Evolutionary conservation across 2,329 filamentous ascomycete genomes (phyloP), one percentile per base, ranked within the genome.

Genomic region (Anthostomella pinea): DNA sequence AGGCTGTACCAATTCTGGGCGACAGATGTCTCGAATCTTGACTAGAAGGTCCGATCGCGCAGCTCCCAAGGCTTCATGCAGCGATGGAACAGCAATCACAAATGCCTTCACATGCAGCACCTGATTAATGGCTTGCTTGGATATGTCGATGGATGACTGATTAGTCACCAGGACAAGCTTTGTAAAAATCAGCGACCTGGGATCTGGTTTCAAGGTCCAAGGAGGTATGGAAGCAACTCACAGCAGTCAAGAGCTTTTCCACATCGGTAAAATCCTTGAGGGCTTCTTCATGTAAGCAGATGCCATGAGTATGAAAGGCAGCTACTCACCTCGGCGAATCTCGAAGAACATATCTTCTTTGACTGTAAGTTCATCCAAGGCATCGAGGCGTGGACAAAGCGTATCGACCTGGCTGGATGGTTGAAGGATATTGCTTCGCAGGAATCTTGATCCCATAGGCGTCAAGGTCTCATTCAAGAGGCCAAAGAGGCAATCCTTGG

Each of bases 31-130:
- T 48, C 81, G 77, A 35, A 94, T 85, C 17, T 78, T 78, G 26
- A 71, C 56, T 9, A 95, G 65, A 42, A 94, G 70, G 9, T 73
- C 65, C 39, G 81, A 83, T 31, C 71, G 72, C 5, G 81, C 81
- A 14, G 81, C 74, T 2, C 66, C 67, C 14, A 97, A 66, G 2
- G 85, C 81, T 47, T 84, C 74, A 46, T 81, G 81, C 0, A 96
- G 62, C 0, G 79, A 73, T 3, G 73, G 72, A 20, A 94, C 77
- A 1, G 81, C 77, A 32, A 74, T 72, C 0, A 94, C 70, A 47
- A 91, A 95, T 17, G 81, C 80, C 56, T 96, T 96, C 19, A 96
- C 67, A 73, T 88, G 85, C 27, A 97, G 79, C 6, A 96, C 75
- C 51, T 91, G 80, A 53, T 95, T 95, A 53, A 95, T 82, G 3